A percentile compares a stretch with the other conserved stretches of the same genome.
Conservation (phyloP, 495 filamentous ascomycete species). For the Penicillium atrosanguineum region DNA sequence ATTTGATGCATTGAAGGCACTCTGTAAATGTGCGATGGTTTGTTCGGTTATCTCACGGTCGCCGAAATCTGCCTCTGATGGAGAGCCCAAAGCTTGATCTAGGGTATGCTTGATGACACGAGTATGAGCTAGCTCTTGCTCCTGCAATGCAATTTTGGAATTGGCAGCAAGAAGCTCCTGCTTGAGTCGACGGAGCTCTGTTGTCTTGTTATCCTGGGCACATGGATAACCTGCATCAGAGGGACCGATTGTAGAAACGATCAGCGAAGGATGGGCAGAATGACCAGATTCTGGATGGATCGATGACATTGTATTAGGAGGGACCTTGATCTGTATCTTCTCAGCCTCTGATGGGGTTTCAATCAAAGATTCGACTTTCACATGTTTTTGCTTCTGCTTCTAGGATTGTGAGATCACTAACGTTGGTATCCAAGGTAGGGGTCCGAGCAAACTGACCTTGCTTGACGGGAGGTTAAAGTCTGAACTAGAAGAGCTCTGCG, state of each 20-base stretch:
- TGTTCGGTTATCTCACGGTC: slow-evolving; percentile 51
- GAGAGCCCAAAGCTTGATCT: slow-evolving; percentile 66
- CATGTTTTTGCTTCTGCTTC: slow-evolving; percentile 52
- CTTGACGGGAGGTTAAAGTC: slow-evolving; percentile 22
- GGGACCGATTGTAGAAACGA: slow-evolving; percentile 50
- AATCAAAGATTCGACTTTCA: slow-evolving; percentile 21
- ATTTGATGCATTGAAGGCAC: slow-evolving; percentile 50
- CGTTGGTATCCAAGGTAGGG: background rate
- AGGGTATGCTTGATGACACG: slow-evolving; percentile 73
- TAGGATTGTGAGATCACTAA: slow-evolving; percentile 41
- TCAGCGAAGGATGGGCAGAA: slow-evolving; percentile 51
- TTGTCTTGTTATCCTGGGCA: slow-evolving; percentile 29
- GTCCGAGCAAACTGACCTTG: slow-evolving; percentile 32
- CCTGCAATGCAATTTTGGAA: slow-evolving; percentile 75
- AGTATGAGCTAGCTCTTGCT: slow-evolving; percentile 77
- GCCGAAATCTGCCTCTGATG: slow-evolving; percentile 54
- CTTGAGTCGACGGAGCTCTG: slow-evolving; percentile 58
- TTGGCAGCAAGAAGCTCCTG: slow-evolving; percentile 76
- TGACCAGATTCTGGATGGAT: slow-evolving; percentile 43
- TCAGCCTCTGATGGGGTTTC: slow-evolving; percentile 36
- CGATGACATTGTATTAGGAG: slow-evolving; percentile 26
- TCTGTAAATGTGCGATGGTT: slow-evolving; percentile 52
- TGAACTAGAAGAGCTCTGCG: slow-evolving; percentile 21
- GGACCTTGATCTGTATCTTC: slow-evolving; percentile 36
- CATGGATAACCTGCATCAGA: slow-evolving; percentile 23